These are phyloP conservation scores for Stenocarpella maydis DNA, from an alignment of 2,329 filamentous ascomycete genomes.

Conservation along the genomic window DNA sequence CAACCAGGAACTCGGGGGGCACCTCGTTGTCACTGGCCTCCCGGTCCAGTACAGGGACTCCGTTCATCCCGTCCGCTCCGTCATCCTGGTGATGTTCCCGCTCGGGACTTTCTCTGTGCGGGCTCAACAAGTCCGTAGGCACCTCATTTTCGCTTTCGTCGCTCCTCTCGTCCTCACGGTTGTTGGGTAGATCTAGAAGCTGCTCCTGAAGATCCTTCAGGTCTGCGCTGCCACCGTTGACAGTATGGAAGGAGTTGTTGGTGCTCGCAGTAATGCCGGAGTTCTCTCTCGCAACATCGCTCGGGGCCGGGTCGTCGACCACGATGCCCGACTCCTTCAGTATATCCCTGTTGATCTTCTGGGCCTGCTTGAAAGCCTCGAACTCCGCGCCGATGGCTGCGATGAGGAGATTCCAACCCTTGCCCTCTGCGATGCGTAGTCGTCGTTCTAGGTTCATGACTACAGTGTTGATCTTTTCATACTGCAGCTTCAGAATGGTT, in stretches of 20 bases:
- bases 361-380: constrained; percentile 46
- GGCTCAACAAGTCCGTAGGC: constrained; percentile 50
- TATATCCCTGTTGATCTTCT: constrained; percentile 42
- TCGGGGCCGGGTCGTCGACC: constrained; percentile 36
- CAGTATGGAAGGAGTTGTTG: constrained; percentile 35
- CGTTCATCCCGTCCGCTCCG: neutral
- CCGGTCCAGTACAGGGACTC: constrained; percentile 33
- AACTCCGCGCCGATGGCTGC: constrained; percentile 75
- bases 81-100: constrained; percentile 28
- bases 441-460: constrained; percentile 63
- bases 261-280: constrained; percentile 24
- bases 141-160: constrained; percentile 50
- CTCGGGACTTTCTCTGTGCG: constrained; percentile 38
- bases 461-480: constrained; percentile 64
- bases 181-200: constrained; percentile 34
- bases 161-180: constrained; percentile 35
- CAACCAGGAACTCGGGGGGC: constrained; percentile 60
- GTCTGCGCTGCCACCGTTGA: constrained; percentile 41
- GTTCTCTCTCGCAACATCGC: constrained; percentile 32
- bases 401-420: constrained; percentile 77
- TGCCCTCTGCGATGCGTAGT: constrained; percentile 63
- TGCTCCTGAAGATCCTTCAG: constrained; percentile 47
- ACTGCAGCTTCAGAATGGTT: constrained; percentile 52
- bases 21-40: constrained; percentile 58
- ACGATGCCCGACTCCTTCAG: constrained; percentile 44